Evolutionary conservation across 2,329 filamentous ascomycete species (phyloP).

Genomic region (Paracoccidioides lutzii): DNA sequence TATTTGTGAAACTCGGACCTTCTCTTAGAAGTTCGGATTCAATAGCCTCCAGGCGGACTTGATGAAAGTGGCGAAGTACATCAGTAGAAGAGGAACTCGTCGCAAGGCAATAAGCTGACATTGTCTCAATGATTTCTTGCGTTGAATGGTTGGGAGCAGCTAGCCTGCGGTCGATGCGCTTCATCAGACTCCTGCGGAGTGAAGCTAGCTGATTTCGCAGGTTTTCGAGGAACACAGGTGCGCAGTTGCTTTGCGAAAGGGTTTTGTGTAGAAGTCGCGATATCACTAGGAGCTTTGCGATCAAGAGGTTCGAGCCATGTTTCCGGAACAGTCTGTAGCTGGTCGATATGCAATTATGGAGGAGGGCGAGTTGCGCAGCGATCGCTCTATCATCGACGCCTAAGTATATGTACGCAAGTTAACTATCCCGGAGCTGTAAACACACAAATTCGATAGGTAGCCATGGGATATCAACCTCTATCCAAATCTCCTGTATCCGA

Average conservation of each 20-base stretch:
- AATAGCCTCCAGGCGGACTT: slow-evolving; percentile 58
- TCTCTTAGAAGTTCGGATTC: slow-evolving; percentile 45
- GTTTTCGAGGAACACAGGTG: slow-evolving; percentile 45
- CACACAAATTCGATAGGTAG: background rate
- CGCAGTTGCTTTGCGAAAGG: slow-evolving; percentile 42
- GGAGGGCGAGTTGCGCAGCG: slow-evolving; percentile 44
- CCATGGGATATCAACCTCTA: slow-evolving; percentile 16
- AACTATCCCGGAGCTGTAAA: slow-evolving; percentile 5
- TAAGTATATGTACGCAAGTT: slow-evolving; percentile 14
- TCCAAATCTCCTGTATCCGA: slow-evolving; percentile 28
- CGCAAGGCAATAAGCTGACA: slow-evolving; percentile 71
- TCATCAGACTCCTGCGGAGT: slow-evolving; percentile 52
- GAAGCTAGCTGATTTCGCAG: slow-evolving; percentile 51
- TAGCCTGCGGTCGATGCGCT: slow-evolving; percentile 46
- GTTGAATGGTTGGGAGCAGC: slow-evolving; percentile 32
- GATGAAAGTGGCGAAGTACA: slow-evolving; percentile 64
- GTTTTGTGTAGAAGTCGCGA: slow-evolving; percentile 63
- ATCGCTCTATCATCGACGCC: slow-evolving; percentile 30
- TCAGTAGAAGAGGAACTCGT: slow-evolving; percentile 70
- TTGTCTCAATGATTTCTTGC: slow-evolving; percentile 51
- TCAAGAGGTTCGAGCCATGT: slow-evolving; percentile 39
- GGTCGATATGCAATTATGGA: slow-evolving; percentile 43
- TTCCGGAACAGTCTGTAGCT: slow-evolving; percentile 42
- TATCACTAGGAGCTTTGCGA: slow-evolving; percentile 62
- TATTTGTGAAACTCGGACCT: slow-evolving; percentile 36